These are phyloP conservation scores for Lycium ferocissimum DNA, from an alignment of 257 asterid genomes.

Conservation along the genomic window DNA sequence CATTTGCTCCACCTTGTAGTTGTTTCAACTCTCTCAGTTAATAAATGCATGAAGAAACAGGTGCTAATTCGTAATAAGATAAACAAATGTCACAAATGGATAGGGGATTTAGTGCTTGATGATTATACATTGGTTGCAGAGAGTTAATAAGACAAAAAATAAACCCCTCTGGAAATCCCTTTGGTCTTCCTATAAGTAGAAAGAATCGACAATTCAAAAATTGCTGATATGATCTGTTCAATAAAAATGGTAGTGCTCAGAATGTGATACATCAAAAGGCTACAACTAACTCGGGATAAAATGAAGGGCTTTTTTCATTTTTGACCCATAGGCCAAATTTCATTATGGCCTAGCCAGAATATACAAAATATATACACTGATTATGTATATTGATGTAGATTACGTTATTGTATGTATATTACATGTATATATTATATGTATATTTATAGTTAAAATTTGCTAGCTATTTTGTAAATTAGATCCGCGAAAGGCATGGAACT, in stretches of 20 bases:
- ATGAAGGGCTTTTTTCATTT: too few species aligned
- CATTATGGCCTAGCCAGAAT: too few species aligned
- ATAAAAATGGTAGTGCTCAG: background rate
- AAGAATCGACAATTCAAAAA: background rate
- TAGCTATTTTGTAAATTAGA: too few species aligned
- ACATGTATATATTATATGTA: too few species aligned
- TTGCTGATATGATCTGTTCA: background rate
- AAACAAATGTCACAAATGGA: background rate
- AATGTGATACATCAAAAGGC: background rate
- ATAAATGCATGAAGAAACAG: constrained; percentile 13
- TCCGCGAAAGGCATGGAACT: too few species aligned
- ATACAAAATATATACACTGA: too few species aligned
- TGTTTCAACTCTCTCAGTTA: background rate
- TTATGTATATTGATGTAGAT: too few species aligned
- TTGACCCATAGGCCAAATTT: too few species aligned
- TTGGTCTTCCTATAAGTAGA: background rate
- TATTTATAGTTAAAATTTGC: too few species aligned
- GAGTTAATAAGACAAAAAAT: background rate
- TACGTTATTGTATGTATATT: too few species aligned
- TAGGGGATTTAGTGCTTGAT: constrained; percentile 17
- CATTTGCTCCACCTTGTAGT: constrained; percentile 37
- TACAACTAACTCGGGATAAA: background rate
- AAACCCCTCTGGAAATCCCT: background rate
- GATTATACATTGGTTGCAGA: background rate
- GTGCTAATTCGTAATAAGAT: background rate